Evolutionary conservation across 179 eudicot species (phyloP).

Genomic region (Patellifolia procumbens): DNA sequence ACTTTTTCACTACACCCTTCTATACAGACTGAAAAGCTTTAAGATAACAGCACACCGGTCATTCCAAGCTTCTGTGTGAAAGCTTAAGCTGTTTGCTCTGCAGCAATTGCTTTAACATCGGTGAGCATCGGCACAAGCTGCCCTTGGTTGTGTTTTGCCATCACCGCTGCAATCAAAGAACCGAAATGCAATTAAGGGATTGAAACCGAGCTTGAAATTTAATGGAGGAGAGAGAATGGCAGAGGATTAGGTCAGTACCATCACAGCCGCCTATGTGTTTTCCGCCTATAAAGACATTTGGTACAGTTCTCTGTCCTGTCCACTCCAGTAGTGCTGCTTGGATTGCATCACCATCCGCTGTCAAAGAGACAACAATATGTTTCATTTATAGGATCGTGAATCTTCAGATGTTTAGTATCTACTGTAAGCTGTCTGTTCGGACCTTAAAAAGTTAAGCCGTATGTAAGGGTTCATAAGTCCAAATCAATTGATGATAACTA

Average conservation of each 20-base stretch:
- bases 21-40: not conserved
- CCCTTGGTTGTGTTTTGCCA: constrained; percentile 37
- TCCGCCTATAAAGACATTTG: constrained; percentile 76
- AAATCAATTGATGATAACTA: not conserved
- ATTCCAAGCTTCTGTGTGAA: not conserved
- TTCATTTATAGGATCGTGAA: not conserved
- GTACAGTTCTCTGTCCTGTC: constrained; percentile 85
- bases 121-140: constrained; percentile 46
- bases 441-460: too few species aligned
- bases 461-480: not conserved
- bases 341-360: constrained; percentile 70
- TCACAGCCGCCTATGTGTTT: constrained; percentile 82
- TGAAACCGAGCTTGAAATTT: not conserved
- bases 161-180: constrained; percentile 37
- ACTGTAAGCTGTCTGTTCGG: too few species aligned
- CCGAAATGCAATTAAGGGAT: not conserved
- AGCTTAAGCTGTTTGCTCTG: constrained; percentile 21
- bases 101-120: constrained; percentile 34
- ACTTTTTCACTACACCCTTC: not conserved
- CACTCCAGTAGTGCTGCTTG: constrained; percentile 67
- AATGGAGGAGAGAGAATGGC: not conserved
- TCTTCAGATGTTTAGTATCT: not conserved
- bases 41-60: not conserved
- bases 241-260: constrained; percentile 30
- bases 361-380: not conserved